Evolutionary conservation across 345 rosid genomes (phyloP).

Genomic region (Linum tenue): DNA sequence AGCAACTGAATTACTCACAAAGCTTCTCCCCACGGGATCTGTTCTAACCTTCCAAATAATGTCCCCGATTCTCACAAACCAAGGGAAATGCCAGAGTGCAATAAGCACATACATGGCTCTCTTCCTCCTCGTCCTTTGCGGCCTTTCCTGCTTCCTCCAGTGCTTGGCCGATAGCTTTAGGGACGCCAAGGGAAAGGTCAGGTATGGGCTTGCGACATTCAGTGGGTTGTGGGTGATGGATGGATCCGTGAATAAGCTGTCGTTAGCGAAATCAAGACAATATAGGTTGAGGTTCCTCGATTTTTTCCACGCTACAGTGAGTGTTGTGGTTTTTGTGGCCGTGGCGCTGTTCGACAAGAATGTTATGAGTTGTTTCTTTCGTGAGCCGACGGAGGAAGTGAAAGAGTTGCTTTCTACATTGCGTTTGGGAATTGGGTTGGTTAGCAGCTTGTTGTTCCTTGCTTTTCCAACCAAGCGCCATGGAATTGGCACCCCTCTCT

Average conservation of each 20-base stretch:
- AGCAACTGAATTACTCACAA: slow-evolving; percentile 49
- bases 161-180: slow-evolving; percentile 55
- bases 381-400: slow-evolving; percentile 35
- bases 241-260: slow-evolving; percentile 23
- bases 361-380: slow-evolving; percentile 48
- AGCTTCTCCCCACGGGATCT: slow-evolving; percentile 62
- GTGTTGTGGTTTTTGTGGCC: slow-evolving; percentile 43
- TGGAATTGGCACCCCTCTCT: slow-evolving; percentile 59
- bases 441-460: slow-evolving; percentile 46
- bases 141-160: slow-evolving; percentile 43
- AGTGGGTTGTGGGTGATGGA: slow-evolving; percentile 54
- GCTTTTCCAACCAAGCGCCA: too few relatives aligned
- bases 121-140: slow-evolving; percentile 30
- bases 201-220: slow-evolving; percentile 56
- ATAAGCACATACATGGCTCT: slow-evolving; percentile 34
- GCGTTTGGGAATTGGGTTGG: slow-evolving; percentile 39
- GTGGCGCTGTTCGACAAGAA: slow-evolving; percentile 60
- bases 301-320: slow-evolving; percentile 51
- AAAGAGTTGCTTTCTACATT: slow-evolving; percentile 31
- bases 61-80: slow-evolving; percentile 56
- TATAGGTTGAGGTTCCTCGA: slow-evolving; percentile 45
- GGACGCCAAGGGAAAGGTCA: slow-evolving; percentile 58
- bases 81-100: slow-evolving; percentile 45
- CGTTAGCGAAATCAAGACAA: slow-evolving; percentile 27
- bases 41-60: slow-evolving; percentile 58